Percentiles rank a stretch among this genome's conserved stretches.
Evolutionary conservation across 1,284 basidiomycete genomes (phyloP).

Genomic region (Ustilago trichophora): DNA sequence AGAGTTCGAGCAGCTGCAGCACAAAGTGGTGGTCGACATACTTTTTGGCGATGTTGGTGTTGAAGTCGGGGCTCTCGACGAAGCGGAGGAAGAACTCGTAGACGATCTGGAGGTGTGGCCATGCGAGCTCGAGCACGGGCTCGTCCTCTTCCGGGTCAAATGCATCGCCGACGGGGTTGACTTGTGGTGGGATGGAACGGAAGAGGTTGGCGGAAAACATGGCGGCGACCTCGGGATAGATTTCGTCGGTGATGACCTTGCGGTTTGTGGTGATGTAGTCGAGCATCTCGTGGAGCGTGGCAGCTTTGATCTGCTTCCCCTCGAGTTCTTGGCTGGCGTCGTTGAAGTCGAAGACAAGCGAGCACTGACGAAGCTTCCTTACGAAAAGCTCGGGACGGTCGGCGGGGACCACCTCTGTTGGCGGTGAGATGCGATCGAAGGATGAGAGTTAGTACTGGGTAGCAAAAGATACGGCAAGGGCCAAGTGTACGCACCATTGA

Average conservation of each 20-base stretch:
- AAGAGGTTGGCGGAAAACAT: constrained; percentile 94
- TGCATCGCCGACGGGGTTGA: constrained; percentile 96
- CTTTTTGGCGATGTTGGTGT: constrained; percentile 95
- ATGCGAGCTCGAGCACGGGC: constrained; percentile 96
- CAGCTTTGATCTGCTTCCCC: constrained; percentile 98
- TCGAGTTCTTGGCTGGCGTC: constrained; percentile 94
- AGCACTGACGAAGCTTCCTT: constrained; percentile 93
- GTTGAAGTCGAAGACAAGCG: constrained; percentile 98
- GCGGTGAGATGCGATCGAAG: not conserved
- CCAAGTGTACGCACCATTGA: constrained; percentile 84
- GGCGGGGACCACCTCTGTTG: constrained; percentile 82
- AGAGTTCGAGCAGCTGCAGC: constrained; percentile 90
- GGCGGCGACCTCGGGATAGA: constrained; percentile 98
- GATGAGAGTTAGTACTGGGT: too few relatives aligned
- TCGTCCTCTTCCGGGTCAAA: constrained; percentile 99
- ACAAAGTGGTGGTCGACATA: constrained; percentile 98
- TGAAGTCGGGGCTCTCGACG: constrained; percentile 97
- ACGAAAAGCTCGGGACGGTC: constrained; percentile 92
- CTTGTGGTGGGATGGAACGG: constrained; percentile 98
- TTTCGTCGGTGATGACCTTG: constrained; percentile 92
- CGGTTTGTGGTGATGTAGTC: constrained; percentile 98
- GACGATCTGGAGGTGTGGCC: constrained; percentile 99
- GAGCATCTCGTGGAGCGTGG: constrained; percentile 97
- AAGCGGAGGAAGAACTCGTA: constrained; percentile 99
- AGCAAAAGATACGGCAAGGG: too few relatives aligned